Base-by-base conservation (phyloP, 1,284 basidiomycete species). In the Boletus mariae region DNA sequence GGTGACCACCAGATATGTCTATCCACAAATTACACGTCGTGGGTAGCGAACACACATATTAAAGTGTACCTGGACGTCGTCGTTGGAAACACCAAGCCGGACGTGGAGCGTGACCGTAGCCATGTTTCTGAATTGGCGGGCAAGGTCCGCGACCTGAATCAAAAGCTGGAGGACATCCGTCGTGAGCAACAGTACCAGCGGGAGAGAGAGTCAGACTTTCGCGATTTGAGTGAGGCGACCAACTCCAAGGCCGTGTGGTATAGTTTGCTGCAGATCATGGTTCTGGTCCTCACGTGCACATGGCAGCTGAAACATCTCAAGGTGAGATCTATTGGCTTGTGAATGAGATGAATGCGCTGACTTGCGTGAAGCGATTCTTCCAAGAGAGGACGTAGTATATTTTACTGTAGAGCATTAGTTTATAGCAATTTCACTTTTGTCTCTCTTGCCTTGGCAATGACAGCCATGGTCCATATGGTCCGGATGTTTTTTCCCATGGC, bases 1-100 rank as follows among this genome's bases (percentile, higher is more conserved):
- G 96, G 95, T 51, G 95, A 98, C 76, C 97, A 99, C 74, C 85
- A 91, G 52, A 97, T 99, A 69, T 99, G 97, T 70, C 80, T 99
- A 49, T 87, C 87, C 12, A 90, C 92, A 29, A 94, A 95, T 68
- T 88, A 92, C 68, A 79, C 87, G 7, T 84, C 90, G 6, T 94
- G 91, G 87, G 90, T 92, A 73, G 80, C 83, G 48, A 84, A 80
- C 54, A 88, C 92, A 1, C 94, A 98, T 69, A 91, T 99, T 57
- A 91, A 94, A 40, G 83, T 99, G 61, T 92, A 98, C 74, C 82
- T 99, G 59, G 97, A 99, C 65, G 82, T 99, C 53, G 86, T 92
- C 52, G 90, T 98, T 52, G 95, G 95, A 17, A 84, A 82, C 49
- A 84, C 90, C n/a, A 91, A 89, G 63, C 75, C 87, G 13, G 90